These are phyloP conservation scores for Candida alai DNA, from an alignment of 805 yeast genomes.

Conservation along the genomic window DNA sequence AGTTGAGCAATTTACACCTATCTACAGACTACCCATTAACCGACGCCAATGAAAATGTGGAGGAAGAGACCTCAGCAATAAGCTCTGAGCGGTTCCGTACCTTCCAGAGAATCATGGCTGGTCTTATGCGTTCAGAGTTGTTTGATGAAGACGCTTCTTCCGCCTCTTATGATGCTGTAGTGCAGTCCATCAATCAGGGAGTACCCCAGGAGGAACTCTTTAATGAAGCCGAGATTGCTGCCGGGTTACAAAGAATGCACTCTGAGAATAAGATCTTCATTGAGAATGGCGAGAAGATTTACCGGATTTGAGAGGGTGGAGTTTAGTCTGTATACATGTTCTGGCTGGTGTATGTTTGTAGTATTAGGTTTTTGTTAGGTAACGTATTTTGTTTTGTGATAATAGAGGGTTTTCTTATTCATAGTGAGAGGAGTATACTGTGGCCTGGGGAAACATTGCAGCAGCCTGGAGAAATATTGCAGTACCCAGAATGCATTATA, in stretches of 20 bases:
- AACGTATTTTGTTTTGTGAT: too few relatives aligned
- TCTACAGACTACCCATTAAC: conserved; percentile 23
- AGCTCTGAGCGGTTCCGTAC: conserved; percentile 30
- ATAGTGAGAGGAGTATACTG: too few relatives aligned
- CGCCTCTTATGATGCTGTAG: conserved; percentile 29
- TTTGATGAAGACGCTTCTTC: conserved; percentile 30
- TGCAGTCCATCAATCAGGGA: conserved; percentile 29
- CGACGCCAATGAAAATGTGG: conserved; percentile 18
- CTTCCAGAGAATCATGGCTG: conserved; percentile 29
- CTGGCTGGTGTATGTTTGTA: background rate
- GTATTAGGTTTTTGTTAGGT: background rate
- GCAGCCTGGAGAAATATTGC: too few relatives aligned
- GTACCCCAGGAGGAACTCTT: conserved; percentile 40
- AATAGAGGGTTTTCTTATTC: too few relatives aligned
- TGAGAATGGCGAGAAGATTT: conserved; percentile 40
- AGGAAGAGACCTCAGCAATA: conserved; percentile 19
- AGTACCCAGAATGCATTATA: too few relatives aligned
- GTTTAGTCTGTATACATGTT: conserved; percentile 1
- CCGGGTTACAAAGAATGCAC: conserved; percentile 31
- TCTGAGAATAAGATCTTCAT: conserved; percentile 33
- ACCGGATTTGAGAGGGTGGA: conserved; percentile 35
- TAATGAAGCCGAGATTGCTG: conserved; percentile 23
- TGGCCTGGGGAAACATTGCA: too few relatives aligned
- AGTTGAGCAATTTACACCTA: conserved; percentile 28
- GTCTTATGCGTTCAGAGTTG: conserved; percentile 27